Evolutionary conservation across 352 stramenopile species (phyloP).

Genomic region (Pythium sp.): DNA sequence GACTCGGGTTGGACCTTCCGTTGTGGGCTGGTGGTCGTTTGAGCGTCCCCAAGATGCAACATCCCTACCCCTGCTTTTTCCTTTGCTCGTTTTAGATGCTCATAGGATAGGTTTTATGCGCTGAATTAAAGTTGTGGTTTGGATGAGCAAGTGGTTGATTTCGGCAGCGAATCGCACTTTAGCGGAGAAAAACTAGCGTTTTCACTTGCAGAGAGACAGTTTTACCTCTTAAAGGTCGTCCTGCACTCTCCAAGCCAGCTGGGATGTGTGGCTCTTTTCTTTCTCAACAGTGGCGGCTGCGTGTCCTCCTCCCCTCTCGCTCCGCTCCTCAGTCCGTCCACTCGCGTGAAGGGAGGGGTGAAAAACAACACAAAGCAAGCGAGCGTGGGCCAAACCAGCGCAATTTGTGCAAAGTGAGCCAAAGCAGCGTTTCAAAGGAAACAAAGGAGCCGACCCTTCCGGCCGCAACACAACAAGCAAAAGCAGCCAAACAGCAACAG

Average conservation of each 20-base stretch:
- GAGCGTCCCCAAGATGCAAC: not conserved
- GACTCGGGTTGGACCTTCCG: constrained; percentile 13
- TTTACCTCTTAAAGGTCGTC: not conserved
- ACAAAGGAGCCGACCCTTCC: not conserved
- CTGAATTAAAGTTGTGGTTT: not conserved
- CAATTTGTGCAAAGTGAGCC: not conserved
- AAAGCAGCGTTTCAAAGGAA: not conserved
- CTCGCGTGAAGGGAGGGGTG: not conserved
- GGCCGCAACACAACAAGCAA: not conserved
- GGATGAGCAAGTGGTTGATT: not conserved
- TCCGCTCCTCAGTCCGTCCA: constrained; percentile 1
- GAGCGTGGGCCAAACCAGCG: not conserved
- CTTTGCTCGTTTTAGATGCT: not conserved
- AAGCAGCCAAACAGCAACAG: not conserved
- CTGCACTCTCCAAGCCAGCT: not conserved
- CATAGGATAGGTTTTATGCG: not conserved
- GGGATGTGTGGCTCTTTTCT: constrained; percentile 3
- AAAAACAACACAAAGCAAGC: not conserved
- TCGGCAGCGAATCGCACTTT: not conserved
- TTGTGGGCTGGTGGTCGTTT: not conserved
- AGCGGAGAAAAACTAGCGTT: not conserved
- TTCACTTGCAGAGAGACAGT: constrained; percentile 2
- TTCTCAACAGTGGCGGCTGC: constrained; percentile 4
- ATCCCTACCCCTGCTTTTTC: not conserved
- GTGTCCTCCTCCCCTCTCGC: constrained; percentile 11